These are phyloP conservation scores for Carex parvula DNA, from an alignment of 176 grass and related monocot genomes.

Conservation along the genomic window DNA sequence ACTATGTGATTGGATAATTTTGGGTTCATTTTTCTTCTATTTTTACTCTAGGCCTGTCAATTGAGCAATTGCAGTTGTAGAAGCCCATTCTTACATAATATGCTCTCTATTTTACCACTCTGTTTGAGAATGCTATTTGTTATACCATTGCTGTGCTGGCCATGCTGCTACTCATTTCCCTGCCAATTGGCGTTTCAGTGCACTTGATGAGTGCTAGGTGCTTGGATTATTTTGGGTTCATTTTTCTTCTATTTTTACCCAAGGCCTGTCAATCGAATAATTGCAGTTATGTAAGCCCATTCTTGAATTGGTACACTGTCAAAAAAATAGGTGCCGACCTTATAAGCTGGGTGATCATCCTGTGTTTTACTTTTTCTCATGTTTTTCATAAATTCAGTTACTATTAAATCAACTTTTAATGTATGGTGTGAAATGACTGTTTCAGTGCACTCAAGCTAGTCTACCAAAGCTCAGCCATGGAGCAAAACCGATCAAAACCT, in stretches of 20 bases:
- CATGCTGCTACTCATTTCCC: background rate
- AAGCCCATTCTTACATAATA: background rate
- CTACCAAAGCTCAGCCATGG: background rate
- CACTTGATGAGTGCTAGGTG: background rate
- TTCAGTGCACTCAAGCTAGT: conserved; percentile 2
- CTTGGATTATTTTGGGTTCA: background rate
- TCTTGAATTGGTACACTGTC: background rate
- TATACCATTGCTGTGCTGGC: background rate
- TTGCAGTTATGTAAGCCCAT: background rate
- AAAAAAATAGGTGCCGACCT: background rate
- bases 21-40: background rate
- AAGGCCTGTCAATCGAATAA: background rate
- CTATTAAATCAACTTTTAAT: background rate
- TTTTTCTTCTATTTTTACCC: background rate
- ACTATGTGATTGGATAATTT: background rate
- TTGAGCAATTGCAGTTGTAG: background rate
- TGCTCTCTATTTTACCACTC: background rate
- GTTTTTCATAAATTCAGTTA: background rate
- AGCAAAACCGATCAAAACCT: background rate
- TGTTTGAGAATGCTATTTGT: background rate
- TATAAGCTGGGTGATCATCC: background rate
- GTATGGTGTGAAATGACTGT: background rate
- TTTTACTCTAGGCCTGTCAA: background rate
- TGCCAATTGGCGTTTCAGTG: background rate
- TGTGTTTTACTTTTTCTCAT: background rate